Conservation (phyloP, 768 basidiomycete species). For the Mrakia gelida region DNA sequence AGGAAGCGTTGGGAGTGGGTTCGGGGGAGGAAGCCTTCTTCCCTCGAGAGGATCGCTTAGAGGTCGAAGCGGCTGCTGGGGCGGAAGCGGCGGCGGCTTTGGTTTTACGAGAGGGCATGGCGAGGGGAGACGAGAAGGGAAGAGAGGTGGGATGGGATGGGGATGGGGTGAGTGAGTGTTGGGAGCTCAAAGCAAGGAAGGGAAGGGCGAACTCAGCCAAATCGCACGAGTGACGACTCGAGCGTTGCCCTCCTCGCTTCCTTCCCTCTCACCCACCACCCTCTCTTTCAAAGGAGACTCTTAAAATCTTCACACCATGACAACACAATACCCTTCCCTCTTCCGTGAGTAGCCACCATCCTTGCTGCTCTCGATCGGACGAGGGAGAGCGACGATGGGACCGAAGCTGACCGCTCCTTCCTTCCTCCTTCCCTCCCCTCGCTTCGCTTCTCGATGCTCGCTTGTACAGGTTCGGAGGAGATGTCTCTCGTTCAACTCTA, state of each 20-base stretch:
- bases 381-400: neutral
- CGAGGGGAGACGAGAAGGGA: neutral
- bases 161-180: neutral
- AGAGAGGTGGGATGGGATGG: neutral
- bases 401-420: neutral
- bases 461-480: constrained; percentile 76
- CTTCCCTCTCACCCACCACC: neutral
- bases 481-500: constrained; percentile 98
- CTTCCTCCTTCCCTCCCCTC: neutral
- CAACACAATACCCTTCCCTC: constrained; percentile 27
- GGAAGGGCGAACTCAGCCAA: neutral
- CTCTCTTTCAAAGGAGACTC: no score
- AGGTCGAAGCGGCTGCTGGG: neutral
- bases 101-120: constrained; percentile 20
- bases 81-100: neutral
- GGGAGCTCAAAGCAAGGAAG: neutral
- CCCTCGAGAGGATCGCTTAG: constrained; percentile 15
- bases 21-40: constrained; percentile 15
- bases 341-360: constrained; percentile 17
- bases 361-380: no score
- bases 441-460: neutral
- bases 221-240: neutral
- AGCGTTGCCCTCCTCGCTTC: neutral
- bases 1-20: neutral
- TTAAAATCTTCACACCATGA: neutral